Conservation (phyloP, 129 eudicot species). For the Saposhnikovia divaricata region DNA sequence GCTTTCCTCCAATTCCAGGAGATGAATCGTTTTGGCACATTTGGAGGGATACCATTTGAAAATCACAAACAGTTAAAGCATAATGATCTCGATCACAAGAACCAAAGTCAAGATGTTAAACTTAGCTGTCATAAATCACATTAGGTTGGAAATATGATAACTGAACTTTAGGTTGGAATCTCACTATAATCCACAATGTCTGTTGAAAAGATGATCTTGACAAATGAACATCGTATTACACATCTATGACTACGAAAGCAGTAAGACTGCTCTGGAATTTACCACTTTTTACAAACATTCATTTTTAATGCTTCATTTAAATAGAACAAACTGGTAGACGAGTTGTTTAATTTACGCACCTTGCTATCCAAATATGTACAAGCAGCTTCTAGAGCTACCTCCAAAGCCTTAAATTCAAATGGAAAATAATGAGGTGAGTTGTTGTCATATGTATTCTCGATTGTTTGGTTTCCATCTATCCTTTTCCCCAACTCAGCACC, state of each 20-base stretch:
- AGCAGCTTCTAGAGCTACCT: conserved; percentile 93
- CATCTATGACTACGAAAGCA: not conserved
- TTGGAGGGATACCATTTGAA: too few relatives aligned
- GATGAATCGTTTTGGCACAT: not conserved
- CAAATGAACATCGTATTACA: too few relatives aligned
- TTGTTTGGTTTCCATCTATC: conserved; percentile 38
- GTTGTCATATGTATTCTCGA: conserved; percentile 41
- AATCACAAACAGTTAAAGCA: not conserved
- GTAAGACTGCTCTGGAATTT: not conserved
- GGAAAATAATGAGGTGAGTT: conserved; percentile 75
- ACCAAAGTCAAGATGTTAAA: not conserved
- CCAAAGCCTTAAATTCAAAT: conserved; percentile 86
- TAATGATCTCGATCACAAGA: not conserved
- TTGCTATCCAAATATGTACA: conserved; percentile 85
- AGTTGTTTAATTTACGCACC: conserved; percentile 39
- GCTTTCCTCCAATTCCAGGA: too few relatives aligned
- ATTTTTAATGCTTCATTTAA: not conserved
- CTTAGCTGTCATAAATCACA: not conserved
- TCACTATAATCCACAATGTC: too few relatives aligned
- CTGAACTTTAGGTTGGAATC: not conserved
- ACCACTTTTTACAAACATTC: not conserved
- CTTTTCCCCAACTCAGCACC: conserved; percentile 40
- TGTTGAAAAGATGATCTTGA: too few relatives aligned
- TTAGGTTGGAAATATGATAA: not conserved
- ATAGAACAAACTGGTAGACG: not conserved